Base-by-base conservation (phyloP, 2,329 filamentous ascomycete genomes). In the Drechslerella coelobrocha region DNA sequence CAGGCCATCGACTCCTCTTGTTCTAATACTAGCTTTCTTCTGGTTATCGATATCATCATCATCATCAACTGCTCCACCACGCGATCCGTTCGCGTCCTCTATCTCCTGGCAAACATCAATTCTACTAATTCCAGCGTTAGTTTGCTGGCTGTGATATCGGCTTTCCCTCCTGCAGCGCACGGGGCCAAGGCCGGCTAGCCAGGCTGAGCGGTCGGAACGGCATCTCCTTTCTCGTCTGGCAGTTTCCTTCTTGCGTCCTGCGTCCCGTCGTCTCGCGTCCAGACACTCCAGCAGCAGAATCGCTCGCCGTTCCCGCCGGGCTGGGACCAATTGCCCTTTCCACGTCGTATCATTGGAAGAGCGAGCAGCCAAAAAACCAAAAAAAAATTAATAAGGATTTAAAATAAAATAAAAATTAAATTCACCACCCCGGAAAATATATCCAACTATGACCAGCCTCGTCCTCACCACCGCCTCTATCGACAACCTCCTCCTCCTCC, bases 311-410 rank as follows among this genome's bases (percentile, higher is more conserved):
- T 61, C 56, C 54, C 63, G 51, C 59, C 61, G 57, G 53, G 14
- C 23, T 76, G 86, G 86, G n/a, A 45, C 41, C 41, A 45, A 45
- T 39, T 39, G 34, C 34, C 34, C 34, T n/a, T 39, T 39, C 34
- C 34, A 39, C 41, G 84, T 85, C 17, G 82, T 85, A 19, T 37
- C 9, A 43, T 55, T 24, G 21, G 23, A 55, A 34, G 14, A 55
- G 37, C 21, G 10, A 43, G 23, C 17, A 37, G 21, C 39, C 2
- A 51, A 23, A 12, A 27, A 31, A 24, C 45, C 7, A 23, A 27
- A n/a, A 29, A 24, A 21, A 34, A 43, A n/a, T n/a, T n/a, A n/a
- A n/a, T n/a, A n/a, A n/a, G n/a, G n/a, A n/a, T n/a, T n/a, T n/a
- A n/a, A n/a, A n/a, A n/a, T n/a, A n/a, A n/a, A n/a, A n/a, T n/a